These are phyloP conservation scores for Arthrobotrys pseudoclavata DNA, from an alignment of 2,329 filamentous ascomycete genomes.

Conservation along the genomic window DNA sequence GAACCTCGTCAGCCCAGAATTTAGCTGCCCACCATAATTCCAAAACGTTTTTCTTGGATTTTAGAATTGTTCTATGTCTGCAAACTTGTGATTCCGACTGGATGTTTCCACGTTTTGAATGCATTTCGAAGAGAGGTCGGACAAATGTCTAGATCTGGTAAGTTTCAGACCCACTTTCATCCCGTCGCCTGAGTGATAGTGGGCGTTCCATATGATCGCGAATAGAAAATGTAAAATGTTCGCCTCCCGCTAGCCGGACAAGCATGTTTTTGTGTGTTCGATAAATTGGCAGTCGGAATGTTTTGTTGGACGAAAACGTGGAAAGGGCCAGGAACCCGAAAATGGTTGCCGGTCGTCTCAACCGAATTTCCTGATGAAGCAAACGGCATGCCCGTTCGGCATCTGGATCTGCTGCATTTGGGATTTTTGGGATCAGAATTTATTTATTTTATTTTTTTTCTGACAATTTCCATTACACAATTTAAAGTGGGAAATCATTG, in stretches of 20 bases:
- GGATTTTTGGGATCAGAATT: constrained; percentile 12
- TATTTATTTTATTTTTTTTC: constrained; percentile 1
- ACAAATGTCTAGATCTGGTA: constrained; percentile 36
- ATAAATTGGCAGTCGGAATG: constrained; percentile 33
- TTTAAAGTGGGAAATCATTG: constrained; percentile 18
- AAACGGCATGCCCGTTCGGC: constrained; percentile 38
- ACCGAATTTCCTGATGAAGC: constrained; percentile 49
- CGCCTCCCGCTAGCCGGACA: constrained; percentile 39
- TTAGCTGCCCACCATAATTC: constrained; percentile 1
- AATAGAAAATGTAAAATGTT: constrained; percentile 36
- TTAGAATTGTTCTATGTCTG: constrained; percentile 14
- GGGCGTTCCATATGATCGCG: constrained; percentile 27
- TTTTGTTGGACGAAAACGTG: constrained; percentile 39
- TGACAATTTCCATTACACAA: constrained; percentile 52
- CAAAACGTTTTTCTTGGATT: constrained; percentile 1
- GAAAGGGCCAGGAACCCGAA: constrained; percentile 19
- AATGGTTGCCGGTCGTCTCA: constrained; percentile 43
- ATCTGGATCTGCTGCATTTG: constrained; percentile 22
- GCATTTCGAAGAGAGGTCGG: constrained; percentile 15
- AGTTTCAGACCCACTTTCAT: constrained; percentile 33
- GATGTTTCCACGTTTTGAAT: constrained; percentile 41
- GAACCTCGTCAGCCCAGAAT: constrained; percentile 17
- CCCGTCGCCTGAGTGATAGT: constrained; percentile 39
- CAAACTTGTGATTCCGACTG: constrained; percentile 26
- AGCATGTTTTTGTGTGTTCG: constrained; percentile 37